Evolutionary conservation across 179 eudicot species (phyloP), one percentile per base, ranked within the genome.

Genomic region (Silene vulgaris): DNA sequence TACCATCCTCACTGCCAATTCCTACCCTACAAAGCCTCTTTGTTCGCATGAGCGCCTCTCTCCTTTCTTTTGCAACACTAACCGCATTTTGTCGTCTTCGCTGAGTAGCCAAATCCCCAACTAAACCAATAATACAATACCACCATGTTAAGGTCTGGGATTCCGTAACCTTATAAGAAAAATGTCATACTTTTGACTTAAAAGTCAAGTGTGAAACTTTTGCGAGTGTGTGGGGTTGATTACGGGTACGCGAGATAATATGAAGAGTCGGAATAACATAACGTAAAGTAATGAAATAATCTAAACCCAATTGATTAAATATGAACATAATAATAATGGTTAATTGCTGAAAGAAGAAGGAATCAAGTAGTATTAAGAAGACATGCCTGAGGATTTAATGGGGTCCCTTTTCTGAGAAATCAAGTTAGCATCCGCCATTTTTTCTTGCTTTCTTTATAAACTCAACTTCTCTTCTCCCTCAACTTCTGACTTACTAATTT

Each of bases 21-120:
- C 88, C 96, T 23, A 76, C 89, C 84, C 98, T 87, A 79, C 99
- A 93, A 69, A 93, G 85, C 68, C 99, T 91, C 82, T 96, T 96
- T 5, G 94, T 87, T 79, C 98, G 86, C 79, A 96, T 80, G 65
- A 96, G 81, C 12, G 97, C 89, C 79, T 96, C 98, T 80, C 98
- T 84, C 82, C 98, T 86, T 78, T 96, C 97, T 85, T 90, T 96
- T 60, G 92, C 93, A 57, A 96, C 88, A 16, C 84, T 69, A 74
- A 91, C 88, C 12, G 97, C 98, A 77, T 84, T 84, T 78, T 93
- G 97, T 76, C 91, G 84, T 75, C 99, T 84, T 63, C 89, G 75
- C 77, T 87, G 90, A 9, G 86, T 83, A 1, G 96, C 99, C 71
- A 79, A 80, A 82, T 84, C 87, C 79, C 99, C 99, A 83, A 96